phyloP scores from a whole-genome alignment of 352 stramenopile genomes.

The Phytophthora tubulina region DNA sequence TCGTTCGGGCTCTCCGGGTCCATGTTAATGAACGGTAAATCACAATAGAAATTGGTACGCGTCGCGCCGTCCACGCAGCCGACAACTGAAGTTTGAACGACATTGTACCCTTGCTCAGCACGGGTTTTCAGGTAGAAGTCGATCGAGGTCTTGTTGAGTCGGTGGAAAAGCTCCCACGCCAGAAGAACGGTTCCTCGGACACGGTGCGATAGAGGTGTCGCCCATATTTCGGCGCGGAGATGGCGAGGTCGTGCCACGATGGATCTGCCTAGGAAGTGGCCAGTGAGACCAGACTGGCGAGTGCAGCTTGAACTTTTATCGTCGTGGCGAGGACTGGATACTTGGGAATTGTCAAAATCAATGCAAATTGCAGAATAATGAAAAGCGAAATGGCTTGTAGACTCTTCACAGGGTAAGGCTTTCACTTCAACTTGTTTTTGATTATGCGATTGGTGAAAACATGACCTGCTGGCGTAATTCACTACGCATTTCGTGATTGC shows the following conservation, averaged over 20 bases:
- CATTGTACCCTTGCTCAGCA: not conserved
- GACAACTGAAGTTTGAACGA: not conserved
- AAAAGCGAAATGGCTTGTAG: not conserved
- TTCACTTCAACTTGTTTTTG: no score
- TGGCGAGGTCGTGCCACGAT: slow-evolving; percentile 3
- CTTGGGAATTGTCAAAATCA: no score
- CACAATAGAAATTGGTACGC: not conserved
- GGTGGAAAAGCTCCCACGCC: slow-evolving; percentile 4
- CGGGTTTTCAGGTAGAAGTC: not conserved
- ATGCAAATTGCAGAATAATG: not conserved
- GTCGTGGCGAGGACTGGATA: not conserved
- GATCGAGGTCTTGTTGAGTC: slow-evolving; percentile 7
- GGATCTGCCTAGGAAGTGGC: not conserved
- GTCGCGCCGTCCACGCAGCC: not conserved
- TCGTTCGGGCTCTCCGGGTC: not conserved
- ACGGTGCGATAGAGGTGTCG: not conserved
- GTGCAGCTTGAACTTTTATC: slow-evolving; percentile 5
- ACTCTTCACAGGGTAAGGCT: no score
- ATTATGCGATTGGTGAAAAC: no score
- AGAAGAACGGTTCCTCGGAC: not conserved
- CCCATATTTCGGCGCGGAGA: slow-evolving; percentile 1
- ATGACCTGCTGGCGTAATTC: no score
- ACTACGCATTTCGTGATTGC: no score
- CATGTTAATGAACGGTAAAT: not conserved
- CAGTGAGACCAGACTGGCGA: not conserved